Evolutionary conservation across 1,284 basidiomycete species (phyloP), one percentile per base, ranked within the genome.

Genomic region (Sanghuangporus weigelae): DNA sequence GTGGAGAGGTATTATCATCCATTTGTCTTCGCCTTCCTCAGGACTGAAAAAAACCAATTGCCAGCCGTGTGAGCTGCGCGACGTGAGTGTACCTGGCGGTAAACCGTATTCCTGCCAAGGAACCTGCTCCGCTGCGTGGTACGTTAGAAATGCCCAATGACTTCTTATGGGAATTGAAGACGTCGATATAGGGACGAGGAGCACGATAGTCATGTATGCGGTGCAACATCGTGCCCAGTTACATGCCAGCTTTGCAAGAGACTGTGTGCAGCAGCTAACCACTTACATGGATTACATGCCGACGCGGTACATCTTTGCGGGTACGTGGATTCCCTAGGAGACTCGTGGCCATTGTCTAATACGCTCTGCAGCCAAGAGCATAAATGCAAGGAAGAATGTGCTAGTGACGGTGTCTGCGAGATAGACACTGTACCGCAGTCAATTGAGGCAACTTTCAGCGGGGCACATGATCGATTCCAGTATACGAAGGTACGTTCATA

Each of bases 391-490:
- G 71, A 73, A 0, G 46, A 72, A 1, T 86, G 85, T 66, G 67
- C 73, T 44, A 73, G 78, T 0, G 67, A 69, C 0, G 85, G 84
- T 0, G 81, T 82, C 26, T 85, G 84, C 63, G 77, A 84, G 62
- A 84, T 87, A 5, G 82, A 83, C 42, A 83, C 79, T 0, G 74
- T 78, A 0, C 85, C 85, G 0, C 78, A 82, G 62, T 82, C 84
- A 0, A 78, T 87, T 38, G 79, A 85, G 66, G 81, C 81, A 1
- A 84, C 82, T 0, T 87, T 86, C 55, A 75, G 73, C 0, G 81
- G 81, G 1, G 70, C 67, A 50, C 74, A 82, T 35, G 77, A 80
- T 57, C 76, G 74, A 0, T 83, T 81, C 60, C 76, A 80, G 61
- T 83, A 80, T 40, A 82, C 80, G 0, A 83, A 81, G 73, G 80